Evolutionary conservation across 352 stramenopile genomes (phyloP).

Genomic region (Chrysophaeum taylorii): DNA sequence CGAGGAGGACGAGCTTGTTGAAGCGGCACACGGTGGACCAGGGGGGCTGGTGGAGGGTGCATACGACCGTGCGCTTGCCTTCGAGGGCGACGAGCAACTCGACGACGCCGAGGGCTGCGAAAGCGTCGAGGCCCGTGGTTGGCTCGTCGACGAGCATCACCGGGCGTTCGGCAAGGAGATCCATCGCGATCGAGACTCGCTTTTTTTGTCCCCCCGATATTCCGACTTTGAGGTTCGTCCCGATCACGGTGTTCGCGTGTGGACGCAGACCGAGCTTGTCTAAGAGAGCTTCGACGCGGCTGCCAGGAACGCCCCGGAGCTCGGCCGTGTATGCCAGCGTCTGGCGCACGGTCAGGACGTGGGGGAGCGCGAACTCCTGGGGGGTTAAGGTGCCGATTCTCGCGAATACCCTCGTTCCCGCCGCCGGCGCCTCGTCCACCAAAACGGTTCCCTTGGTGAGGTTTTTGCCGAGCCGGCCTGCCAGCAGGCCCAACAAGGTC

Average conservation of each 20-base stretch:
- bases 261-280: constrained; percentile 14
- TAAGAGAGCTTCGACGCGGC: constrained; percentile 19
- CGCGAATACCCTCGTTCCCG: too few relatives aligned
- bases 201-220: constrained; percentile 57
- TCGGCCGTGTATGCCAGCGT: constrained; percentile 53
- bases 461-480: constrained; percentile 48
- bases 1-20: constrained; percentile 45
- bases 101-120: constrained; percentile 52
- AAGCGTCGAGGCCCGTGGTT: constrained; percentile 29
- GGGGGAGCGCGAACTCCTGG: constrained; percentile 53
- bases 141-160: constrained; percentile 59
- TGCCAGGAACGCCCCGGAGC: constrained; percentile 37
- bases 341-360: constrained; percentile 51
- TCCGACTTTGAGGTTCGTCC: constrained; percentile 24
- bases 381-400: constrained; percentile 51
- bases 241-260: neutral
- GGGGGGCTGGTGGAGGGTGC: constrained; percentile 50
- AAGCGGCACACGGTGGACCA: constrained; percentile 58
- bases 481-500: constrained; percentile 40
- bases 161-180: constrained; percentile 57
- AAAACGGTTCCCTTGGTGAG: constrained; percentile 29
- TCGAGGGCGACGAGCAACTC: constrained; percentile 51
- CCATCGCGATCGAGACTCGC: constrained; percentile 61
- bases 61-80: constrained; percentile 47
- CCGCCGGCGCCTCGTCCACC: too few relatives aligned